A percentile compares a stretch with the other conserved stretches of the same genome.
Conservation (phyloP, 2,329 filamentous ascomycete genomes). For the Dactylellina drechsleri region DNA sequence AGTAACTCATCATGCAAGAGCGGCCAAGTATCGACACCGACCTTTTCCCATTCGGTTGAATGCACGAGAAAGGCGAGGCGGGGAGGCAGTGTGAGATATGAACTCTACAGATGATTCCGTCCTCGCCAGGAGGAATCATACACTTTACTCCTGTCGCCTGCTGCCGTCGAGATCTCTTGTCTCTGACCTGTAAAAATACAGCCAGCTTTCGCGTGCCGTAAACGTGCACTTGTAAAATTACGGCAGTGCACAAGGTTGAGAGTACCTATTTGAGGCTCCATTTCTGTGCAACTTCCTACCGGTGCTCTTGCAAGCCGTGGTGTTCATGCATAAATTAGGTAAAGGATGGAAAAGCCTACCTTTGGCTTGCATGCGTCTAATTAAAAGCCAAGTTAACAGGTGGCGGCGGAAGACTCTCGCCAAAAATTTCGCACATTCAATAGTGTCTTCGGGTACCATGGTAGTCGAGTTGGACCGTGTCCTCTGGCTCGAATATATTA, state of each 20-base stretch:
- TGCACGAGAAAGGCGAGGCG: slow-evolving; percentile 46
- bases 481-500: slow-evolving; percentile 18
- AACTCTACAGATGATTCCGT: background rate
- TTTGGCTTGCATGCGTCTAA: slow-evolving; percentile 53
- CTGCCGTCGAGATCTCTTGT: slow-evolving; percentile 33
- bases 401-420: slow-evolving; percentile 30
- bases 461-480: too few species aligned
- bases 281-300: background rate
- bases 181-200: slow-evolving; percentile 25
- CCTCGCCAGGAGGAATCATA: slow-evolving; percentile 13
- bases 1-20: slow-evolving; percentile 53
- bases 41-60: slow-evolving; percentile 21
- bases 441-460: too few species aligned
- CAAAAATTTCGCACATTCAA: background rate
- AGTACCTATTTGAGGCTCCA: background rate
- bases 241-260: slow-evolving; percentile 6
- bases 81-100: slow-evolving; percentile 29
- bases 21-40: slow-evolving; percentile 31
- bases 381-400: slow-evolving; percentile 44
- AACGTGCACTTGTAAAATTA: slow-evolving; percentile 6
- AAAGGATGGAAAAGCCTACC: slow-evolving; percentile 35
- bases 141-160: background rate
- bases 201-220: slow-evolving; percentile 9
- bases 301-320: too few species aligned
- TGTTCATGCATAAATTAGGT: slow-evolving; percentile 44